Base-by-base conservation (phyloP, 352 stramenopile genomes). In the Lagenidium giganteum region DNA sequence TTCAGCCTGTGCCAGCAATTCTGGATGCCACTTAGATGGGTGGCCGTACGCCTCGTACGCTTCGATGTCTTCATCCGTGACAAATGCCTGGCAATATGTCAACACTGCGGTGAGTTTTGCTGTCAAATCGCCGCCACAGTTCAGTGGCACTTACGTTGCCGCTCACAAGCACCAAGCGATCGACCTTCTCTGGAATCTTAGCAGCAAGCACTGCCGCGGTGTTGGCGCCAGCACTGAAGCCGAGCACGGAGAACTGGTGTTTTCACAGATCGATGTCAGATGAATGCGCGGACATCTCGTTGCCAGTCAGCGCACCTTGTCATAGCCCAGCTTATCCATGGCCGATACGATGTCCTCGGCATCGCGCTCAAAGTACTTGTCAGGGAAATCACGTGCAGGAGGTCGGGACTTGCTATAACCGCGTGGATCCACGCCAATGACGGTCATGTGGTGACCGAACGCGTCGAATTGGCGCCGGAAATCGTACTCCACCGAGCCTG, bases 381-480 rank as follows among this genome's bases (percentile, higher is more conserved):
- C 33, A 1, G 75, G 71, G 30, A 80, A 80, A 16, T 83, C 69
- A 12, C 57, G 61, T 28, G 62, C 47, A 0, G 69, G 65, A 8
- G 65, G 58, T 7, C 68, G 68, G 5, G 64, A 77, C 40, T 61
- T 54, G 23, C 68, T 64, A 45, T 80, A 80, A 25, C 68, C 68
- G 35, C 78, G 75, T 23, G 66, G 61, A 23, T 93, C 67, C n/a
- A 93, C 59, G 23, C 76, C 75, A 5, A 84, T 64, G 22, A 93
- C 66, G 42, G 60, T 58, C 36, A 87, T 85, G 21, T 61, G 60
- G 35, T 61, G 50, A 23, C 56, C 29, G 5, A 93, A 54, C 9
- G 54, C 64, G n/a, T 52, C 51, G 23, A 86, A 75, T 47, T 93
- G 80, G 25, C 26, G 54, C 8, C 59, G 60, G 37, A 89, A 93